phyloP scores from a whole-genome alignment of 352 stramenopile species.

The Peronosclerospora sorghi region DNA sequence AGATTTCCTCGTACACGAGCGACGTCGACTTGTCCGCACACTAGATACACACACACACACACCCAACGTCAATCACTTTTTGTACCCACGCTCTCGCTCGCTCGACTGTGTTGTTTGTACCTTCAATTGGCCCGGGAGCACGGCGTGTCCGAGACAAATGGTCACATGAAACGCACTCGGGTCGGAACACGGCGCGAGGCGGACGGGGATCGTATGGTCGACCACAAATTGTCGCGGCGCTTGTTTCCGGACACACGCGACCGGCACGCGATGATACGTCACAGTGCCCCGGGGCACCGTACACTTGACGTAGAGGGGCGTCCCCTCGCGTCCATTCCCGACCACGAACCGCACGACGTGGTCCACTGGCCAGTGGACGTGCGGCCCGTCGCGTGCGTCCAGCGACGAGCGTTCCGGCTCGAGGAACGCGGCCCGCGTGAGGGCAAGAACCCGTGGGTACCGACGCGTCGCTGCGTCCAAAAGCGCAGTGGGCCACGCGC shows the following conservation, averaged over 20 bases:
- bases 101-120: constrained; percentile 7
- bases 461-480: constrained; percentile 5
- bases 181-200: constrained; percentile 42
- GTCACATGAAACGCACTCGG: constrained; percentile 30
- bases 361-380: constrained; percentile 37
- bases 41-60: no score
- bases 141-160: constrained; percentile 27
- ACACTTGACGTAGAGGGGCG: constrained; percentile 36
- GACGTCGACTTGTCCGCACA: constrained; percentile 2
- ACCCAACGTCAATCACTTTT: constrained; percentile 4
- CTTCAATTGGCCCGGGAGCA: constrained; percentile 17
- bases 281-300: constrained; percentile 30
- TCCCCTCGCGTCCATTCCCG: constrained; percentile 20
- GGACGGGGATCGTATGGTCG: constrained; percentile 29
- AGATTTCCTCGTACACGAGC: constrained; percentile 30
- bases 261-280: constrained; percentile 25
- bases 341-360: constrained; percentile 22
- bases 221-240: constrained; percentile 12
- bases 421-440: no score
- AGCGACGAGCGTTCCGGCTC: no score
- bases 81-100: no score
- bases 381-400: no score
- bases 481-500: constrained; percentile 26
- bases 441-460: no score
- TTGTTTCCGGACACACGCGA: constrained; percentile 7